Percentiles rank a stretch among this genome's conserved stretches.
Conservation (phyloP, 257 asterid species). For the Solanum gracilifrons region DNA sequence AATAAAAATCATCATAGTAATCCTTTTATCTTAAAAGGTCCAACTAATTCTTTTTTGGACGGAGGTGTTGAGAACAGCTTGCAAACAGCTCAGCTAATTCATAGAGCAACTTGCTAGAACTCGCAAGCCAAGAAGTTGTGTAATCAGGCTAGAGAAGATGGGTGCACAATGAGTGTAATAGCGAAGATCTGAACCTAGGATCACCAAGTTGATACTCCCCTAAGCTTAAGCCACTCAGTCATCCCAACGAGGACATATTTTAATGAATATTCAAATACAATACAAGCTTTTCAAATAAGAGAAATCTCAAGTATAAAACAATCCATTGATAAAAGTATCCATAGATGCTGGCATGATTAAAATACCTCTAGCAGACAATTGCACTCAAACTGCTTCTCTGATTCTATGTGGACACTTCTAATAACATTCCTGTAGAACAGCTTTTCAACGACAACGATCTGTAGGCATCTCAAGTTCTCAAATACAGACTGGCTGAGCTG, state of each 20-base stretch:
- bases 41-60: neutral
- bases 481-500: constrained; percentile 52
- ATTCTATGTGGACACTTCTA: constrained; percentile 26
- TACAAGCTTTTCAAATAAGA: neutral
- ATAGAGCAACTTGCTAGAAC: neutral
- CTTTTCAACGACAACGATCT: constrained; percentile 51
- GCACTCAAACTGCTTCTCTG: constrained; percentile 52
- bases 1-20: neutral
- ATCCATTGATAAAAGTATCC: neutral
- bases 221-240: neutral
- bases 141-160: neutral
- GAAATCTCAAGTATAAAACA: neutral
- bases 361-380: constrained; percentile 77
- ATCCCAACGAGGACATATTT: neutral
- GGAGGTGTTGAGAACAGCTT: neutral
- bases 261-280: neutral
- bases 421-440: constrained; percentile 63
- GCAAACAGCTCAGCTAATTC: neutral
- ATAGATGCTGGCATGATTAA: neutral
- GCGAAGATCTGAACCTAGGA: neutral
- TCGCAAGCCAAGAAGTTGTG: neutral
- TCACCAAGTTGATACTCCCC: neutral
- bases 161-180: neutral
- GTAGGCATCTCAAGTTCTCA: constrained; percentile 35
- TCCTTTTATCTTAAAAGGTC: neutral